phyloP scores from a whole-genome alignment of 257 asterid genomes.

The Solanum lycopersicoides region DNA sequence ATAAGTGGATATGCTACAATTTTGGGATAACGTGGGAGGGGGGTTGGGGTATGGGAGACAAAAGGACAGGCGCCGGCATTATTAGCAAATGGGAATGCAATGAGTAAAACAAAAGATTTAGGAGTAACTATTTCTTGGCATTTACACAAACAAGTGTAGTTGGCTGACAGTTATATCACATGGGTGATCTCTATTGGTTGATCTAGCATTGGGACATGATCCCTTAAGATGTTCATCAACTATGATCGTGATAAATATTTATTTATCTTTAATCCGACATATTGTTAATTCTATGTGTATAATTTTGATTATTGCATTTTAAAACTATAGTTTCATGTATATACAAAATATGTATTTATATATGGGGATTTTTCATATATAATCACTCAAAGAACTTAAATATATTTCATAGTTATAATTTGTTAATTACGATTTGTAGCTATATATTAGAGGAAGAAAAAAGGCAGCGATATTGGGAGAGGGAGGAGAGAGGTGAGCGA shows the following conservation, averaged over 20 bases:
- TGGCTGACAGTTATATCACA: neutral
- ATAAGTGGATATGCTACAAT: neutral
- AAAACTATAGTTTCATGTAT: no score
- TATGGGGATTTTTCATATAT: no score
- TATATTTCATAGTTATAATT: no score
- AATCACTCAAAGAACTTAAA: no score
- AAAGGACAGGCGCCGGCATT: constrained; percentile 37
- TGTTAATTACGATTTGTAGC: no score
- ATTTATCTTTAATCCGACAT: no score
- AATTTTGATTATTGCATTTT: no score
- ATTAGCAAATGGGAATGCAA: constrained; percentile 30
- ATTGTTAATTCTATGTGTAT: neutral
- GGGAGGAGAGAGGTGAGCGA: no score
- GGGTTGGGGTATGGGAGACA: constrained; percentile 20
- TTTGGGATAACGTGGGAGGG: constrained; percentile 12
- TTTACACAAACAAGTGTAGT: neutral
- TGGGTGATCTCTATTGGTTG: neutral
- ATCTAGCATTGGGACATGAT: neutral
- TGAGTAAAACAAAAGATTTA: constrained; percentile 16
- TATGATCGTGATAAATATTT: no score
- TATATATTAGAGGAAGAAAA: no score
- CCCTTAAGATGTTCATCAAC: neutral
- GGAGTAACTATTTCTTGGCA: neutral
- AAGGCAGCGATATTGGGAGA: no score
- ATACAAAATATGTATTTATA: no score